A percentile compares a stretch with the other conserved stretches of the same genome.
Evolutionary conservation across 352 stramenopile genomes (phyloP).

Genomic region (Globisporangium uncinulatum): DNA sequence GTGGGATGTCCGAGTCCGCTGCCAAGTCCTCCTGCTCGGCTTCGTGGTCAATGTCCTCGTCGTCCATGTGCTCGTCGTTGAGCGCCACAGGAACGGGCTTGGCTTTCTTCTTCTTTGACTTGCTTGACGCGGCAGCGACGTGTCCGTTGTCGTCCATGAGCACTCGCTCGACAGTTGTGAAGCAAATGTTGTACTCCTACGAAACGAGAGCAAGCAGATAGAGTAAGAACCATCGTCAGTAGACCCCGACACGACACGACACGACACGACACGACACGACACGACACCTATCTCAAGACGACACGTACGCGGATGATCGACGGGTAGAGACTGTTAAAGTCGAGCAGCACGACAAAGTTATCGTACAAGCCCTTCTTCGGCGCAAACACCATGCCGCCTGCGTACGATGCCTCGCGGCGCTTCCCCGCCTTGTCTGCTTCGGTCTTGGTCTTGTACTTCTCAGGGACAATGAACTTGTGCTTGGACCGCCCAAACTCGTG

Average conservation of each 20-base stretch:
- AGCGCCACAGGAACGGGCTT: constrained; percentile 47
- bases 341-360: constrained; percentile 98
- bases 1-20: constrained; percentile 83
- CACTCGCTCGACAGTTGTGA: constrained; percentile 96
- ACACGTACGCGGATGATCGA: constrained; percentile 93
- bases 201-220: constrained; percentile 1
- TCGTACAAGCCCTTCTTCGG: constrained; percentile 99
- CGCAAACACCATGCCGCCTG: constrained; percentile 98
- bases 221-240: constrained; percentile 1
- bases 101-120: constrained; percentile 45
- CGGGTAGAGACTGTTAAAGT: constrained; percentile 99
- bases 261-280: neutral
- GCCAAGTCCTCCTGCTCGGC: constrained; percentile 48
- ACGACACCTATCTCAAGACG: neutral
- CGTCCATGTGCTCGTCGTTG: constrained; percentile 70
- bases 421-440: constrained; percentile 59
- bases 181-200: constrained; percentile 99
- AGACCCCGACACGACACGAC: neutral
- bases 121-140: constrained; percentile 14
- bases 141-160: constrained; percentile 47
- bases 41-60: constrained; percentile 74
- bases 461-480: constrained; percentile 98
- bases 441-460: constrained; percentile 85
- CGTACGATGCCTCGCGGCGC: constrained; percentile 91
- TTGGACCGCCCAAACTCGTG: constrained; percentile 95